Evolutionary conservation across 768 basidiomycete species (phyloP).

Genomic region (Suillus discolor): DNA sequence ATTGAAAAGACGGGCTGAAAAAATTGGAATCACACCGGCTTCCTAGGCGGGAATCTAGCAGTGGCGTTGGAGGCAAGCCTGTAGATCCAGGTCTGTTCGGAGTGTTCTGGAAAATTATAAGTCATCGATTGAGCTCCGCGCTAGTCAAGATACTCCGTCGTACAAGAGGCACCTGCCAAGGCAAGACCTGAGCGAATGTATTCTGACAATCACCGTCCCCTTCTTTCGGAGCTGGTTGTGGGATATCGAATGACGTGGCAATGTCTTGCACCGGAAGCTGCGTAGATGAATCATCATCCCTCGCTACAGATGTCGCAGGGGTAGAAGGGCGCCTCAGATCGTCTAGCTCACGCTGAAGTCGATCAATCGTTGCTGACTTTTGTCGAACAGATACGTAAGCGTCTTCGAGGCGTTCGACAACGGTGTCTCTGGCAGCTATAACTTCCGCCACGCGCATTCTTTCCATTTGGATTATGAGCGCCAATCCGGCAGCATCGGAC

Average conservation of each 20-base stretch:
- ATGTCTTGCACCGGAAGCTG: neutral
- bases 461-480: constrained; percentile 57
- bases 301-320: constrained; percentile 12
- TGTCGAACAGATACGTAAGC: constrained; percentile 64
- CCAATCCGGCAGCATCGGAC: constrained; percentile 43
- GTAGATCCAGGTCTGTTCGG: neutral
- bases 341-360: constrained; percentile 45
- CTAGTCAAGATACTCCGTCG: neutral
- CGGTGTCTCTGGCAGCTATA: constrained; percentile 62
- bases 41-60: neutral
- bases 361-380: constrained; percentile 54
- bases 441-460: constrained; percentile 57
- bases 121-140: neutral
- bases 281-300: neutral
- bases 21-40: neutral
- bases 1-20: neutral
- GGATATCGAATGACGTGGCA: too few species aligned
- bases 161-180: constrained; percentile 1
- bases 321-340: constrained; percentile 25
- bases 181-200: neutral
- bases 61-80: neutral
- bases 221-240: neutral
- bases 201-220: too few species aligned
- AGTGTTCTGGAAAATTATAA: neutral
- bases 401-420: constrained; percentile 56